Evolutionary conservation across 148 eudicot species (phyloP).

Genomic region (Rhododendron kiyosumense): DNA sequence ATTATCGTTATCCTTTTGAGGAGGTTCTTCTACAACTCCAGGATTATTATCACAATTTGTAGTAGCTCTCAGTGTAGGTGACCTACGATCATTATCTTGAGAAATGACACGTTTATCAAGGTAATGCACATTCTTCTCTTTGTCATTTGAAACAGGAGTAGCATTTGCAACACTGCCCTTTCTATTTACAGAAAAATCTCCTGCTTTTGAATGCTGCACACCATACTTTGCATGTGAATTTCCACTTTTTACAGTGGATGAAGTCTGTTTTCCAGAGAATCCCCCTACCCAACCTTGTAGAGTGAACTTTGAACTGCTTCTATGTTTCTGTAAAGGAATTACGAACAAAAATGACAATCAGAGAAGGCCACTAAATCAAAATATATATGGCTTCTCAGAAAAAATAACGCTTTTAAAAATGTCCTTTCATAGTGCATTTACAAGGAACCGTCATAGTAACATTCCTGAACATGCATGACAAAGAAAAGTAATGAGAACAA

Average conservation of each 20-base stretch:
- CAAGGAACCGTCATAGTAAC: not conserved
- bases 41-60: slow-evolving; percentile 23
- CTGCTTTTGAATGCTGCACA: slow-evolving; percentile 24
- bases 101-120: slow-evolving; percentile 54
- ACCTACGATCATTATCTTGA: slow-evolving; percentile 24
- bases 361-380: not conserved
- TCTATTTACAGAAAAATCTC: slow-evolving; percentile 18
- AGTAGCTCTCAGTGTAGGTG: slow-evolving; percentile 17
- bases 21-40: slow-evolving; percentile 19
- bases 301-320: slow-evolving; percentile 76
- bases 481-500: not conserved
- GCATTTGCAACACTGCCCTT: slow-evolving; percentile 18
- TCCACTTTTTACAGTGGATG: slow-evolving; percentile 23
- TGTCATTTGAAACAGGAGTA: slow-evolving; percentile 26
- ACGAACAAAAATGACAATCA: slow-evolving; percentile 5
- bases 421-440: slow-evolving; percentile 5
- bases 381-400: not conserved
- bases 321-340: slow-evolving; percentile 63
- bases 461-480: not conserved
- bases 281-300: slow-evolving; percentile 75
- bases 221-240: slow-evolving; percentile 26
- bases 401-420: not conserved
- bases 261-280: slow-evolving; percentile 43
- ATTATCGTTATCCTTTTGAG: slow-evolving; percentile 26
- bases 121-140: slow-evolving; percentile 30